phyloP scores from a whole-genome alignment of 2,329 filamentous ascomycete genomes.

The Venturia nashicola region DNA sequence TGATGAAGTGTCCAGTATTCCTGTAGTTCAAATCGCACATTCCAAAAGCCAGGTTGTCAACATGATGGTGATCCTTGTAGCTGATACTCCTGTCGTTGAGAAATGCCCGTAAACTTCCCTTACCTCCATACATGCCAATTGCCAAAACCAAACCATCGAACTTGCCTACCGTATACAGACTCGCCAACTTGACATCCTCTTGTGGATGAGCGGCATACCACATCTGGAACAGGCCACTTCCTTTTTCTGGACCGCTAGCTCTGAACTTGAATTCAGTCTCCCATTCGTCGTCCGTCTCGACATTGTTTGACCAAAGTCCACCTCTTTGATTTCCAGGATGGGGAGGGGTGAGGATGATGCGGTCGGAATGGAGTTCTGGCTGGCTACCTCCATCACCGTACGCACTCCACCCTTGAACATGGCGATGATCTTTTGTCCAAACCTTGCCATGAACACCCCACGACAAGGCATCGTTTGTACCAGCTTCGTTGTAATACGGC shows the following conservation, averaged over 20 bases:
- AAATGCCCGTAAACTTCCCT: constrained; percentile 80
- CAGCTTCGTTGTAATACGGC: constrained; percentile 2
- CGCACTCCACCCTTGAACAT: constrained; percentile 44
- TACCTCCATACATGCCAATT: constrained; percentile 71
- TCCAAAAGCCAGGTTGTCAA: constrained; percentile 82
- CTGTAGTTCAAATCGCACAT: constrained; percentile 86
- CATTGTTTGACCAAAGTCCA: constrained; percentile 63
- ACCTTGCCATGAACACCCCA: constrained; percentile 60
- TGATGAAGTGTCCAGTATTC: constrained; percentile 75
- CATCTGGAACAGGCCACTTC: constrained; percentile 80
- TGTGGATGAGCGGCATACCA: constrained; percentile 69
- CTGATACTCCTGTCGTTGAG: constrained; percentile 81
- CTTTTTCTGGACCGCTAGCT: constrained; percentile 72
- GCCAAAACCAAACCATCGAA: constrained; percentile 90
- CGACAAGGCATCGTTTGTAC: constrained; percentile 57
- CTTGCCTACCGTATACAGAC: constrained; percentile 69
- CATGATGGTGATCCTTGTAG: constrained; percentile 60
- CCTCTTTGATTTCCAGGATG: constrained; percentile 76
- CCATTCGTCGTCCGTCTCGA: constrained; percentile 59
- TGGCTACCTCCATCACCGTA: constrained; percentile 43
- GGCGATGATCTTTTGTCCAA: constrained; percentile 49
- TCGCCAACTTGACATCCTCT: constrained; percentile 48
- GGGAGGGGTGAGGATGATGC: constrained; percentile 80
- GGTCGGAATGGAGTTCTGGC: constrained; percentile 65
- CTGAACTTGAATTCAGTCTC: constrained; percentile 77